Conservation (phyloP, 192 early-diverging fungal species). For the Umbelopsis isabellina region DNA sequence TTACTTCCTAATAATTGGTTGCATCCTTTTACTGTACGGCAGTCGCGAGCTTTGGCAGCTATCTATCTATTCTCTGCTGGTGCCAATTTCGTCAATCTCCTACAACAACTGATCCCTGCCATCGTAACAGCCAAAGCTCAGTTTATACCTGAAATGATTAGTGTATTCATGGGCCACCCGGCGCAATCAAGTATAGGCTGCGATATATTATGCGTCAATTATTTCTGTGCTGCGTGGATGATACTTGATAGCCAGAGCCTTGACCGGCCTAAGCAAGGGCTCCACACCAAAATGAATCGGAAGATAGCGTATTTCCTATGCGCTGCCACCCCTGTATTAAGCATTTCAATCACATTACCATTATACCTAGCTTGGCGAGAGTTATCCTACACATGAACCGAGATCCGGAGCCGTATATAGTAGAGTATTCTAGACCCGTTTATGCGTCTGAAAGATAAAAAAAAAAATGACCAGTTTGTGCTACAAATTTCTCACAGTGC, state of each 20-base stretch:
- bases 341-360: conserved; percentile 29
- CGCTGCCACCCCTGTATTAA: conserved; percentile 19
- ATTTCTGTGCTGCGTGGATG: conserved; percentile 29
- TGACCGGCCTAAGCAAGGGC: not conserved
- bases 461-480: not conserved
- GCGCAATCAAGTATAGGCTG: conserved; percentile 39
- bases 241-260: conserved; percentile 1
- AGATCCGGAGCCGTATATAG: too few species aligned
- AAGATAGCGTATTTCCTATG: not conserved
- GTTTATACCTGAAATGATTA: not conserved
- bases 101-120: not conserved
- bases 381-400: not conserved
- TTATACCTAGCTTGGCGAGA: conserved; percentile 34
- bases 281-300: not conserved
- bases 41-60: not conserved
- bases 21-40: not conserved
- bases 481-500: conserved; percentile 1
- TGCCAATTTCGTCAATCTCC: conserved; percentile 23
- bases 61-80: conserved; percentile 28
- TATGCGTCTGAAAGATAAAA: not conserved
- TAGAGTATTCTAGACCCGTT: too few species aligned
- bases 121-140: not conserved
- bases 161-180: conserved; percentile 25
- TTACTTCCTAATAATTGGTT: not conserved
- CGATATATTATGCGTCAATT: conserved; percentile 28